Evolutionary conservation across 2,329 filamentous ascomycete genomes (phyloP).

Genomic region (Rhinocladiella mackenziei): DNA sequence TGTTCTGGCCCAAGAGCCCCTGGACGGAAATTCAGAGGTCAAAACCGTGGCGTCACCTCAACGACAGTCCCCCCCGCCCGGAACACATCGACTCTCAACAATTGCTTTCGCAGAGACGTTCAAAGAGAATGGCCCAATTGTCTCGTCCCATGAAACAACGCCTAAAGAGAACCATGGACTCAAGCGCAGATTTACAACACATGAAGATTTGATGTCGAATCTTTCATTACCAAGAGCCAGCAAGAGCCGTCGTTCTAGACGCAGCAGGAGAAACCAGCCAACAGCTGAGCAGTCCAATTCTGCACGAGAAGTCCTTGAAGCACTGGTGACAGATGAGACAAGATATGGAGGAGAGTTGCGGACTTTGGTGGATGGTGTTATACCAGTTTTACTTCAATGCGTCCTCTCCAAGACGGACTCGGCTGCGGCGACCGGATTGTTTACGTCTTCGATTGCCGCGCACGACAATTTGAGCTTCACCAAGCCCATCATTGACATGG

Average conservation of each 20-base stretch:
- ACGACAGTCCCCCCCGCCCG: conserved; percentile 50
- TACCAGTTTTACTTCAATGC: conserved; percentile 83
- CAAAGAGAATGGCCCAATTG: conserved; percentile 30
- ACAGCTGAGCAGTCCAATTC: conserved; percentile 51
- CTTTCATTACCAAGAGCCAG: conserved; percentile 64
- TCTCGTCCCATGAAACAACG: conserved; percentile 18
- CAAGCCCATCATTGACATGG: conserved; percentile 91
- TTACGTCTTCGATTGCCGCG: conserved; percentile 54
- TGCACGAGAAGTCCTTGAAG: conserved; percentile 70
- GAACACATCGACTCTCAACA: conserved; percentile 53
- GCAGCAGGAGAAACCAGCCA: conserved; percentile 71
- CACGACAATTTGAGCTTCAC: conserved; percentile 63
- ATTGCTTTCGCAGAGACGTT: conserved; percentile 57
- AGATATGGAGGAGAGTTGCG: conserved; percentile 88
- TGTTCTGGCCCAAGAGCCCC: neutral
- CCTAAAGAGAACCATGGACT: conserved; percentile 49
- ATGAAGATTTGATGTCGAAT: conserved; percentile 91
- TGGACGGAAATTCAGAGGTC: neutral
- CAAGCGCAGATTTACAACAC: conserved; percentile 77
- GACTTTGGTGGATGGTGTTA: conserved; percentile 89
- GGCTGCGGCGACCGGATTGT: conserved; percentile 62
- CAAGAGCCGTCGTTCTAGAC: conserved; percentile 68
- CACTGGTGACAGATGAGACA: conserved; percentile 76
- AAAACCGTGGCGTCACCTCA: conserved; percentile 21
- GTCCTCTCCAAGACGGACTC: conserved; percentile 70